phyloP scores from a whole-genome alignment of 1,284 basidiomycete species.

The Ustanciosporium gigantosporum region DNA sequence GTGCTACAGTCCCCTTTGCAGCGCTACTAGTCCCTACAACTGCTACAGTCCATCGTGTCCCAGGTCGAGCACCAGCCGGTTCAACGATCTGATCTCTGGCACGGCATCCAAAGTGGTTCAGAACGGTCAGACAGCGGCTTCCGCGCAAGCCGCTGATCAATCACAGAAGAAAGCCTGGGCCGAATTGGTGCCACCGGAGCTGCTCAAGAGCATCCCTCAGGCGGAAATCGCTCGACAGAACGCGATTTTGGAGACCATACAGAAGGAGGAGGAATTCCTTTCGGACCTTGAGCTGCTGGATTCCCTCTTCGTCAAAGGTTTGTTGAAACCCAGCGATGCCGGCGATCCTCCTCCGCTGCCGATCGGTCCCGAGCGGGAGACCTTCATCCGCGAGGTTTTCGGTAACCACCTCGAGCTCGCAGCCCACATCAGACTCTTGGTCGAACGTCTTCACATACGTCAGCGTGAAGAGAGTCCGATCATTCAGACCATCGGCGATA shows the following conservation, averaged over 20 bases:
- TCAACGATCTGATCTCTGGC: constrained; percentile 12
- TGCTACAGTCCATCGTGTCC: constrained; percentile 53
- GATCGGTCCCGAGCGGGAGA: constrained; percentile 66
- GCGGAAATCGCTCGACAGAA: constrained; percentile 83
- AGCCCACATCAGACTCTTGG: constrained; percentile 76
- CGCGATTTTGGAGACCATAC: constrained; percentile 87
- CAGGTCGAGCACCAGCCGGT: constrained; percentile 18
- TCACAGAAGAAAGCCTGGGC: constrained; percentile 70
- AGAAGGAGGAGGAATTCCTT: constrained; percentile 86
- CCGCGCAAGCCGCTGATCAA: constrained; percentile 7
- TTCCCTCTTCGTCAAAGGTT: constrained; percentile 37
- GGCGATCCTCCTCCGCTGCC: constrained; percentile 51
- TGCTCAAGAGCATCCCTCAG: constrained; percentile 72
- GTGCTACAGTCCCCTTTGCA: constrained; percentile 96
- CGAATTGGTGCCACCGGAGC: constrained; percentile 70
- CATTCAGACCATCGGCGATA: constrained; percentile 83
- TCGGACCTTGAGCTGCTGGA: constrained; percentile 85
- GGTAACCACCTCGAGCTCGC: constrained; percentile 82
- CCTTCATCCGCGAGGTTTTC: constrained; percentile 84
- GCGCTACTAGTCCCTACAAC: constrained; percentile 57
- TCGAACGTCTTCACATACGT: constrained; percentile 83
- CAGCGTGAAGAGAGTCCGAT: constrained; percentile 85
- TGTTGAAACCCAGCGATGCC: constrained; percentile 35
- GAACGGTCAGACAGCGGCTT: constrained; percentile 4
- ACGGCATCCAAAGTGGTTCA: constrained; percentile 2